Evolutionary conservation across 371 early-diverging fungal genomes (phyloP), one percentile per base, ranked within the genome.

Genomic region (Syncephalastrum contaminatum): DNA sequence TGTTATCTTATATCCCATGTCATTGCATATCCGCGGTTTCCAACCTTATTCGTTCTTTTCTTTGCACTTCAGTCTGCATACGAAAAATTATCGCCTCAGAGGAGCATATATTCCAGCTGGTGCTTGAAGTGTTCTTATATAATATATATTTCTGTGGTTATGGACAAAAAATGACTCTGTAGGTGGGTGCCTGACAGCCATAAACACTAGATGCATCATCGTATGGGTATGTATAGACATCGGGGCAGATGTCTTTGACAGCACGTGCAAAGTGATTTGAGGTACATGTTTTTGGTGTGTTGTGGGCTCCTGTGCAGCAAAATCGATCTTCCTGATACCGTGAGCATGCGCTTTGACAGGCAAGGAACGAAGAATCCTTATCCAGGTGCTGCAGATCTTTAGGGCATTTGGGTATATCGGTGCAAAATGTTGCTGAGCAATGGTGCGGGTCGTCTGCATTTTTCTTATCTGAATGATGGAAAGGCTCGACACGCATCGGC

Each of bases 331-430:
- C 19, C 5, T 56, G 52, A 18, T 68, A 66, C 8, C 58, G 63
- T 4, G 71, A 71, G 39, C 72, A 77, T 5, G 62, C 60, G 48
- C 73, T 77, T 48, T 61, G 51, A 41, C 73, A 72, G 3, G 66
- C 63, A 15, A 70, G 49, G 19, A 59, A 49, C 6, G 58, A 62
- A 13, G 64, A 63, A 6, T 40, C 27, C 58, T 64, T 19, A 43
- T 49, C n/a, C 60, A 60, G 10, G 53, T 51, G 50, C 40, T 63
- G 45, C 60, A 60, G 19, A 51, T 60, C 55, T 20, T 15, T n/a
- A 1, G 55, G 55, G 40, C 72, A 75, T 4, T 24, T 8, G 2
- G 60, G 50, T 16, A 62, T 44, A 3, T 42, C 4, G 18, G 6
- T 30, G 43, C 70, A 72, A 6, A 56, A 46, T 1, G 70, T 70